Evolutionary conservation across 352 stramenopile genomes (phyloP), one percentile per base, ranked within the genome.

Genomic region (Phytophthora agathidicida): DNA sequence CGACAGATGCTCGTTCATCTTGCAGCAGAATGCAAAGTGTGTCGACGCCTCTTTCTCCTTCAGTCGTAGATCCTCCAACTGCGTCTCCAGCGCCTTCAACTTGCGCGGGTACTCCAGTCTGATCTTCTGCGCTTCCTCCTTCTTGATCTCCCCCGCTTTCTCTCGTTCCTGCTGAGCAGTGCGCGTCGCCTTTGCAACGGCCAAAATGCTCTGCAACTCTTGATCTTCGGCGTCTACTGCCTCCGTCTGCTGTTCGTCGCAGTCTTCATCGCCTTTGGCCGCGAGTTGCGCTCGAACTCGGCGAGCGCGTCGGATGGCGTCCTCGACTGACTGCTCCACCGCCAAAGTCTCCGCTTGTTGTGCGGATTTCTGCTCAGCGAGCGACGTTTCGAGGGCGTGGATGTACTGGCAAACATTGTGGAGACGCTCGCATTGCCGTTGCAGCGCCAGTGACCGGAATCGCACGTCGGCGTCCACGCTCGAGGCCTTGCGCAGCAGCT

Each of bases 1-100:
- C 9, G 77, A 66, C 37, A 89, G 35, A 23, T 77, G 66, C 59
- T 88, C 73, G 7, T n/a, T 78, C 63, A 88, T 75, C 42, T 71
- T 76, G 26, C 73, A 75, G 51, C 72, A 84, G 48, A 89, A 91
- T 7, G 36, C 47, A 33, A 59, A 61, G 17, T 73, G 78, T 19
- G 73, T 79, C 17, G 75, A 74, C n/a, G 69, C 46, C 28, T 75
- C 48, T 7, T 13, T 32, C 19, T 85, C 68, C 23, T 66, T 71
- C 8, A 49, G 26, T 3, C 56, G 45, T 33, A 73, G 36, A 7
- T 82, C 74, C 8, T 66, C 43, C 1, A 86, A 32, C 9, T 78
- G 63, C 19, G 65, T 64, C 42, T 89, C 61, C 48, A 86, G 24
- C 17, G 50, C 36, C 41, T 80, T 83, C 39, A 88, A 55, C 13